Conservation (phyloP, 495 filamentous ascomycete genomes). For the Xeromyces bisporus region DNA sequence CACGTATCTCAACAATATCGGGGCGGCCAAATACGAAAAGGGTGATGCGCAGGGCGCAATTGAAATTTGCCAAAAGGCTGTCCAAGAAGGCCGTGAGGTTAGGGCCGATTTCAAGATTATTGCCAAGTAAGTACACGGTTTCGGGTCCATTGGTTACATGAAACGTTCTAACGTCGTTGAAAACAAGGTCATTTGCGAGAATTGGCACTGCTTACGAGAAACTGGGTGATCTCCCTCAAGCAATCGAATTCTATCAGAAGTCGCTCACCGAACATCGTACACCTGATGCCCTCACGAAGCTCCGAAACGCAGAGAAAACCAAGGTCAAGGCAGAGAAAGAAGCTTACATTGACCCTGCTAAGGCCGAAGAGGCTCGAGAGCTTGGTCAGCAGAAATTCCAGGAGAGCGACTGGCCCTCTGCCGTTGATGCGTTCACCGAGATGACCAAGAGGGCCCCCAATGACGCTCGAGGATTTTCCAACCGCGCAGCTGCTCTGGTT, state of each 20-base stretch:
- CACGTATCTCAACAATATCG: constrained; percentile 90
- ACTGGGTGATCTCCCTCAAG: constrained; percentile 56
- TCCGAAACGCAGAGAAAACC: constrained; percentile 81
- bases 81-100: constrained; percentile 71
- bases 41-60: constrained; percentile 79
- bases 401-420: constrained; percentile 86
- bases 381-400: constrained; percentile 94
- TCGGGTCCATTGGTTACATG: no score
- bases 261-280: constrained; percentile 94
- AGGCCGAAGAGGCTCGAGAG: constrained; percentile 91
- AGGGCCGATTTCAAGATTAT: constrained; percentile 93
- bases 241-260: constrained; percentile 82
- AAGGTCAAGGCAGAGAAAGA: constrained; percentile 61
- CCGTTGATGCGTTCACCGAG: constrained; percentile 88
- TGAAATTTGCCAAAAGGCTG: constrained; percentile 68
- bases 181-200: constrained; percentile 61
- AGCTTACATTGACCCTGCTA: constrained; percentile 73
- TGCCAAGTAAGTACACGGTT: constrained; percentile 75
- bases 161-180: no score
- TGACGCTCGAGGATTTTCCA: constrained; percentile 89
- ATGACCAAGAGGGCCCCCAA: constrained; percentile 92
- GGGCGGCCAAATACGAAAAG: constrained; percentile 90
- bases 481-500: constrained; percentile 90
- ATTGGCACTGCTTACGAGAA: constrained; percentile 89
- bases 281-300: constrained; percentile 80